Percentiles rank a stretch among this genome's conserved stretches.
Evolutionary conservation across 164 flowering plant species (phyloP).

Genomic region (Malania oleifera): DNA sequence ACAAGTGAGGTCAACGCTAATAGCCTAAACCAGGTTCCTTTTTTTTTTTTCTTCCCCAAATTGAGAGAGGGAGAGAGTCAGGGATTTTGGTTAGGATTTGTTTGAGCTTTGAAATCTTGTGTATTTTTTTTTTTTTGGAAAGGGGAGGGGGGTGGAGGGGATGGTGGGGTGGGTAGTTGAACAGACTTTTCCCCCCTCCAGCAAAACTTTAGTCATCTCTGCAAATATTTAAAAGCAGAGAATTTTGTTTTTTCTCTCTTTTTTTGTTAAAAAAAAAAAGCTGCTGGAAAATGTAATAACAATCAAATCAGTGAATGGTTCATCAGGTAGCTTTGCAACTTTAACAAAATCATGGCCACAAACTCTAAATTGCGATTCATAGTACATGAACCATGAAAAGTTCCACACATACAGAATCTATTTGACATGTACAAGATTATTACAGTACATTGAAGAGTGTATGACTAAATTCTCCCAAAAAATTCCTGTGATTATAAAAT

Average conservation of each 20-base stretch:
- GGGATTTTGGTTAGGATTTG: too few species aligned
- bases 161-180: too few species aligned
- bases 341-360: constrained; percentile 4
- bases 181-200: too few species aligned
- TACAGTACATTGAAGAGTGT: constrained; percentile 28
- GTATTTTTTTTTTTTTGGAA: too few species aligned
- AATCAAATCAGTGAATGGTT: not conserved
- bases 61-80: too few species aligned
- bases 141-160: too few species aligned
- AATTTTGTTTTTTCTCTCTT: not conserved
- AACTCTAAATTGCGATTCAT: constrained; percentile 6
- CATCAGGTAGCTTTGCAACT: not conserved
- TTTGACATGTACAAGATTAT: constrained; percentile 33
- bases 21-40: too few species aligned
- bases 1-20: too few species aligned
- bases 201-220: too few species aligned
- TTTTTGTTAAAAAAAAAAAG: not conserved
- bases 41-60: too few species aligned
- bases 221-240: too few species aligned
- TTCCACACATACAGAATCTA: constrained; percentile 13
- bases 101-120: too few species aligned
- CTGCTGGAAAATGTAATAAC: not conserved
- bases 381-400: constrained; percentile 19
- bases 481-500: constrained; percentile 23
- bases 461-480: constrained; percentile 19